Evolutionary conservation across 2,329 filamentous ascomycete species (phyloP).

Genomic region (Colletotrichum caudatum): DNA sequence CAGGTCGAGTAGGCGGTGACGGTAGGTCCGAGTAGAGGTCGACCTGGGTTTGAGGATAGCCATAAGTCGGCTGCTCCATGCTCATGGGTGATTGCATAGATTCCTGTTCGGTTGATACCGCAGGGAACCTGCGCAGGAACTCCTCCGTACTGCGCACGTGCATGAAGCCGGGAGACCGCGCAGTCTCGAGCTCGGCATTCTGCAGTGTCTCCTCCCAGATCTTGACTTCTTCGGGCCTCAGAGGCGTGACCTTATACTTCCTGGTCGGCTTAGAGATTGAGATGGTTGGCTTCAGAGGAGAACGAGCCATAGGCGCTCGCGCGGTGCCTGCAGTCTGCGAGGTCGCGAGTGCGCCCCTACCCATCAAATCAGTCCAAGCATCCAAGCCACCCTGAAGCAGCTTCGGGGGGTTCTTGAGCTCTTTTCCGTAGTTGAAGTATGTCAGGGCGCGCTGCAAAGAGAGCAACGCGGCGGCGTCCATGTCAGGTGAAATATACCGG

Average conservation of each 20-base stretch:
- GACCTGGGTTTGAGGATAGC: constrained; percentile 43
- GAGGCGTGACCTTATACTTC: constrained; percentile 69
- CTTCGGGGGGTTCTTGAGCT: constrained; percentile 78
- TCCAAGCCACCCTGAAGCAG: constrained; percentile 85
- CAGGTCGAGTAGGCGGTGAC: constrained; percentile 73
- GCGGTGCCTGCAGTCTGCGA: constrained; percentile 48
- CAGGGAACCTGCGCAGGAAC: constrained; percentile 84
- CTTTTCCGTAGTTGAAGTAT: constrained; percentile 85
- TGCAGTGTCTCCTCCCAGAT: constrained; percentile 83
- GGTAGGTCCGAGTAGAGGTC: constrained; percentile 62
- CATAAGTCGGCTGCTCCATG: constrained; percentile 35
- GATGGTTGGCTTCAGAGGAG: constrained; percentile 35
- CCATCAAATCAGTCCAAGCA: constrained; percentile 88
- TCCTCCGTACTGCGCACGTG: constrained; percentile 83
- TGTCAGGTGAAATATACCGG: constrained; percentile 48
- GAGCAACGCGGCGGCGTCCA: constrained; percentile 69
- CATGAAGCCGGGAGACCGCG: constrained; percentile 58
- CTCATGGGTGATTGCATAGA: constrained; percentile 65
- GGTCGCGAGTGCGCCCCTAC: constrained; percentile 69
- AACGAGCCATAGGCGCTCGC: constrained; percentile 31
- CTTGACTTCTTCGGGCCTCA: constrained; percentile 84
- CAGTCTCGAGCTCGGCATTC: constrained; percentile 67
- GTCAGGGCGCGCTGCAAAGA: constrained; percentile 83
- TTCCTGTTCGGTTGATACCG: constrained; percentile 71
- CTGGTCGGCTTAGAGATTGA: constrained; percentile 49